Conservation (phyloP, 129 eudicot species). For the Oenanthe sinensis region DNA sequence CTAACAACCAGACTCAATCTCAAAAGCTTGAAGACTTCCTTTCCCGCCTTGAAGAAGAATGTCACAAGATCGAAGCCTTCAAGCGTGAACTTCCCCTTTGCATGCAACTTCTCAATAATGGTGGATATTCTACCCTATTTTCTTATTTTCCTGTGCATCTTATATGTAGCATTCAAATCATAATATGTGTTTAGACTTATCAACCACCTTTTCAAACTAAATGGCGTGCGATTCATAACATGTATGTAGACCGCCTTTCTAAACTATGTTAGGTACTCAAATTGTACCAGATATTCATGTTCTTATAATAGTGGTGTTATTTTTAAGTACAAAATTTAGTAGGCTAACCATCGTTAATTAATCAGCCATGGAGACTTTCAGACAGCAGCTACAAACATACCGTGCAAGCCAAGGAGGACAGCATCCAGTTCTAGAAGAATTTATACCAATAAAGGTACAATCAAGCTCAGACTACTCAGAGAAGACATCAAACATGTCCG, state of each 20-base stretch:
- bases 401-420: slow-evolving; percentile 32
- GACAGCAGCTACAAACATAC: slow-evolving; percentile 64
- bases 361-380: slow-evolving; percentile 83
- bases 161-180: neutral
- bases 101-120: slow-evolving; percentile 93
- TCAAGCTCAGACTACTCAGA: slow-evolving; percentile 27
- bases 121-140: slow-evolving; percentile 15
- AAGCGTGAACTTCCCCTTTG: slow-evolving; percentile 98
- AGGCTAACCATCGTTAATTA: neutral
- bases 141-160: neutral
- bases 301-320: too few species aligned
- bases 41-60: slow-evolving; percentile 80
- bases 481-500: slow-evolving; percentile 27
- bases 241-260: too few species aligned
- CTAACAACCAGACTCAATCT: slow-evolving; percentile 28
- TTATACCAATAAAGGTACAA: slow-evolving; percentile 55
- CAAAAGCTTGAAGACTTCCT: slow-evolving; percentile 72
- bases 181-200: neutral
- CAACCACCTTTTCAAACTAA: neutral
- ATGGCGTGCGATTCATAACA: too few species aligned
- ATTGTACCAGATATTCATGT: neutral
- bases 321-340: neutral
- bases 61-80: slow-evolving; percentile 91
- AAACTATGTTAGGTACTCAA: neutral
- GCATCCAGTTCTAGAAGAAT: slow-evolving; percentile 67